These are phyloP conservation scores for Pleurotus ostreatus DNA, from an alignment of 768 basidiomycete genomes.

Conservation along the genomic window DNA sequence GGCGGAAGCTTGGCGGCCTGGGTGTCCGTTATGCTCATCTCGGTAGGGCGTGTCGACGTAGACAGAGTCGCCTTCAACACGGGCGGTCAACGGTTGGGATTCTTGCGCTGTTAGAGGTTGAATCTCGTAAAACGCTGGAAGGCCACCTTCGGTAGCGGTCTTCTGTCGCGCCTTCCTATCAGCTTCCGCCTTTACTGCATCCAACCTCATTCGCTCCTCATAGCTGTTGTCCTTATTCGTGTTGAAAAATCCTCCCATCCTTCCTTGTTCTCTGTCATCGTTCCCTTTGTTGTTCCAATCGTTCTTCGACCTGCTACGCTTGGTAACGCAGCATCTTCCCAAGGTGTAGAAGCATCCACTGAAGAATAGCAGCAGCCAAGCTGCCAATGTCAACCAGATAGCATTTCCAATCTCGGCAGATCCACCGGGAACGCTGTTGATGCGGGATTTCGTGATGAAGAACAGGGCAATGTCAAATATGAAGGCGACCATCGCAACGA, in stretches of 20 bases:
- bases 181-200: constrained; percentile 83
- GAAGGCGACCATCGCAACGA: constrained; percentile 79
- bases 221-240: constrained; percentile 28
- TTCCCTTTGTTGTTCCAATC: constrained; percentile 31
- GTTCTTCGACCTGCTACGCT: constrained; percentile 34
- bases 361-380: constrained; percentile 85
- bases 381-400: constrained; percentile 87
- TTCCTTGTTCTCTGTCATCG: not conserved
- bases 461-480: constrained; percentile 91
- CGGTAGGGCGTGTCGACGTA: constrained; percentile 49
- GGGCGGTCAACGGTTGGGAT: constrained; percentile 63
- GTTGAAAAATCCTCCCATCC: constrained; percentile 10
- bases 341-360: constrained; percentile 84
- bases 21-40: constrained; percentile 26
- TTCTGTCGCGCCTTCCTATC: constrained; percentile 73
- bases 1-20: constrained; percentile 19
- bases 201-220: constrained; percentile 69
- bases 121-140: constrained; percentile 55
- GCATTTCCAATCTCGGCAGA: constrained; percentile 81
- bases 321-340: constrained; percentile 80
- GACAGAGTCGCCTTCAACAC: constrained; percentile 52
- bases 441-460: constrained; percentile 81
- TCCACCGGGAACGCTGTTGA: constrained; percentile 63
- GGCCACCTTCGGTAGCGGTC: constrained; percentile 54
- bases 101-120: constrained; percentile 35